These are phyloP conservation scores for Xylaria sp. DNA, from an alignment of 2,329 filamentous ascomycete species.

Conservation along the genomic window DNA sequence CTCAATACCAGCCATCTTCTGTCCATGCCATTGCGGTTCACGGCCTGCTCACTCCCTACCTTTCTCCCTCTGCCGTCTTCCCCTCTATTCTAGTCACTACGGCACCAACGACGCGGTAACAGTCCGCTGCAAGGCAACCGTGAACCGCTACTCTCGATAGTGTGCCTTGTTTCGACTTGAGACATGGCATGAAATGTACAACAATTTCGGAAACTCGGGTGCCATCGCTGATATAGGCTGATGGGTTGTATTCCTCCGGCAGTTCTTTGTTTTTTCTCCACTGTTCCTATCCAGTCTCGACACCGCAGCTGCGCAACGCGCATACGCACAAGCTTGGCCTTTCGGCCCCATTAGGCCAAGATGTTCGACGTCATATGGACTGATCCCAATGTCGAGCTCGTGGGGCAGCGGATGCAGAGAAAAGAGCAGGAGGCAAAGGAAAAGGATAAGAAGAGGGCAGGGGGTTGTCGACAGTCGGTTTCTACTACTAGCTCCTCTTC, in stretches of 20 bases:
- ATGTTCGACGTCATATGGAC: constrained; percentile 68
- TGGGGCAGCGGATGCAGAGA: constrained; percentile 57
- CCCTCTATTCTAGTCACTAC: not conserved
- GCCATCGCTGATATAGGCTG: not conserved
- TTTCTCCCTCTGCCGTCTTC: not conserved
- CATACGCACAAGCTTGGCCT: not conserved
- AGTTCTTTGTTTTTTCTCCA: not conserved
- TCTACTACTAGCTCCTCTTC: constrained; percentile 55
- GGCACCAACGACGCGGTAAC: not conserved
- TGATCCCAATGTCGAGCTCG: constrained; percentile 57
- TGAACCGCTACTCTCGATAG: not conserved
- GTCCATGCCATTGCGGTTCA: not conserved
- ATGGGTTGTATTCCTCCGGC: not conserved
- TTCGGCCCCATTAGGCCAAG: constrained; percentile 14
- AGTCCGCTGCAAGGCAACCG: not conserved
- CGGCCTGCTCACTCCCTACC: not conserved
- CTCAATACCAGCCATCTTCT: not conserved
- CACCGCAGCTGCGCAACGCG: not conserved
- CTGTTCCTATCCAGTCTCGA: not conserved
- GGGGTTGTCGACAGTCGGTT: constrained; percentile 43
- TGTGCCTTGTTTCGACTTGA: not conserved
- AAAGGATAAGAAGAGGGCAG: constrained; percentile 42
- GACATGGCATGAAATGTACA: constrained; percentile 12
- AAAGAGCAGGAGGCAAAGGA: constrained; percentile 51
- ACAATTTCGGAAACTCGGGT: not conserved